Evolutionary conservation across 2,329 filamentous ascomycete species (phyloP).

Genomic region (Clarireedia hainanense): DNA sequence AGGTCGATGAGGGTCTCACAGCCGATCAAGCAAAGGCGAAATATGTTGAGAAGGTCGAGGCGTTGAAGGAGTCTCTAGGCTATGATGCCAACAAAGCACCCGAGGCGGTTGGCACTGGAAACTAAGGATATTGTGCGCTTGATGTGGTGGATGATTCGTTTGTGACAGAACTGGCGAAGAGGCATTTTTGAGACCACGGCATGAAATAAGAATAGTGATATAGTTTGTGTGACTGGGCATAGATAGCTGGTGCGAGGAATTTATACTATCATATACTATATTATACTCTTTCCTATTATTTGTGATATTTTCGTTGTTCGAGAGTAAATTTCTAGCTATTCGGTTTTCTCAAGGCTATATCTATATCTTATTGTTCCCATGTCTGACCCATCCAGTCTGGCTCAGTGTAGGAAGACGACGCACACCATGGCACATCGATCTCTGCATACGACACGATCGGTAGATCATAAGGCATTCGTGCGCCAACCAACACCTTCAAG

Average conservation of each 20-base stretch:
- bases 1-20: slow-evolving; percentile 54
- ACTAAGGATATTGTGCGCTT: neutral
- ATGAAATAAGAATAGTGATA: neutral
- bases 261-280: neutral
- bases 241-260: neutral
- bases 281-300: neutral
- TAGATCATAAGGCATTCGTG: slow-evolving; percentile 77
- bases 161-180: neutral
- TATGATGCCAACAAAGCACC: slow-evolving; percentile 57
- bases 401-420: slow-evolving; percentile 48
- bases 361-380: slow-evolving; percentile 7
- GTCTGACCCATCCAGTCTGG: slow-evolving; percentile 41
- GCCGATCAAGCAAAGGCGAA: slow-evolving; percentile 62
- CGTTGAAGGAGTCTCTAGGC: slow-evolving; percentile 62
- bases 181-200: neutral
- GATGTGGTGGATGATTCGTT: neutral
- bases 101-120: slow-evolving; percentile 41
- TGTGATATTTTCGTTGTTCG: neutral
- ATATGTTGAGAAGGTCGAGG: slow-evolving; percentile 68
- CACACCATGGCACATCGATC: slow-evolving; percentile 70
- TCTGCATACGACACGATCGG: slow-evolving; percentile 59
- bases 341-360: neutral
- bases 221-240: neutral
- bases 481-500: slow-evolving; percentile 45
- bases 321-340: neutral